These are phyloP conservation scores for Rhododendron mucronatum DNA, from an alignment of 148 eudicot species.

Conservation along the genomic window DNA sequence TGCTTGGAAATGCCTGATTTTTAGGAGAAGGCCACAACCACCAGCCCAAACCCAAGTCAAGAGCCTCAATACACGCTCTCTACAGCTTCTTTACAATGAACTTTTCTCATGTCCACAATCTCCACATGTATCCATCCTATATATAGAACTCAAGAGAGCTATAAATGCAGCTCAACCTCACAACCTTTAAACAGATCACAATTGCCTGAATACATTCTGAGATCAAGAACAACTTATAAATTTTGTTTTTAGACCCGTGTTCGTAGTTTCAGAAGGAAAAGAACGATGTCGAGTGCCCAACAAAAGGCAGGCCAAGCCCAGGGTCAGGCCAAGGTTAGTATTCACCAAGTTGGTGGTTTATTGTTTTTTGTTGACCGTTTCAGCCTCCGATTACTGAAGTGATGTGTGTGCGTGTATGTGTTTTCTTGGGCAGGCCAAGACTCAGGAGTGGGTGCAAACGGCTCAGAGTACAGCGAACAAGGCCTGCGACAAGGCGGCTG, in stretches of 20 bases:
- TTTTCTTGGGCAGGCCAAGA: slow-evolving; percentile 9
- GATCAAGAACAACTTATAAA: neutral
- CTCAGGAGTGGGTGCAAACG: slow-evolving; percentile 15
- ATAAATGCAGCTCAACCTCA: neutral
- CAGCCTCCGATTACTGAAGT: neutral
- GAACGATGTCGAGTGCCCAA: slow-evolving; percentile 10
- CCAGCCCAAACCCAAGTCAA: neutral
- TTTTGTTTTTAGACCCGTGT: neutral
- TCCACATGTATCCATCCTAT: neutral
- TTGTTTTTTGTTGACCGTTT: neutral
- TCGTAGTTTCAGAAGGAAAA: neutral
- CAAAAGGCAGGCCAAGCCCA: slow-evolving; percentile 9
- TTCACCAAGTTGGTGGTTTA: neutral
- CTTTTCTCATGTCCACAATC: neutral
- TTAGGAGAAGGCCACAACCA: neutral
- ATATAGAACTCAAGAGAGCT: neutral
- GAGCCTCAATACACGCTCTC: neutral
- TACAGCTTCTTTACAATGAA: neutral
- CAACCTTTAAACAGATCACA: neutral
- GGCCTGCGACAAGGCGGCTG: slow-evolving; percentile 10
- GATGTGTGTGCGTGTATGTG: neutral
- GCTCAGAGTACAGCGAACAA: slow-evolving; percentile 9
- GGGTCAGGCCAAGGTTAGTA: slow-evolving; percentile 12
- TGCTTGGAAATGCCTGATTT: neutral
- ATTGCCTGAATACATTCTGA: neutral